A percentile compares a stretch with the other conserved stretches of the same genome.
Evolutionary conservation across 225 moss, liverwort and hornwort species (phyloP).

Genomic region (Bryoerythrophyllum caledonicum): DNA sequence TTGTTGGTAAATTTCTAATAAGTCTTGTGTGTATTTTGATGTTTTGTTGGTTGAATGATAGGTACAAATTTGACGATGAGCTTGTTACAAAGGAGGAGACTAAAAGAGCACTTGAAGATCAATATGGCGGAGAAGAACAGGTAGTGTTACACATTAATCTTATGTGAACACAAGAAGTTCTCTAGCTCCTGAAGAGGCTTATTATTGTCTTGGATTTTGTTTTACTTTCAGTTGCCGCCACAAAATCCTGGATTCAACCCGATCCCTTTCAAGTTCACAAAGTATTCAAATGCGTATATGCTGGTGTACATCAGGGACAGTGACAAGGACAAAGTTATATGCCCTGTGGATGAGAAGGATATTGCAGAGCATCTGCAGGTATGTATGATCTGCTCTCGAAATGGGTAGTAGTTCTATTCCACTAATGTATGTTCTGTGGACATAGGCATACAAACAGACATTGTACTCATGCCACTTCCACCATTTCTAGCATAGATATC

Average conservation of each 20-base stretch:
- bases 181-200: not conserved
- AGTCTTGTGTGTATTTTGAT: not conserved
- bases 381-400: not conserved
- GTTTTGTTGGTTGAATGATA: constrained; percentile 12
- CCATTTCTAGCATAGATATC: too few species aligned
- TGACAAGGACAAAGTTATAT: constrained; percentile 81
- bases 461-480: too few species aligned
- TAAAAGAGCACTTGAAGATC: constrained; percentile 76
- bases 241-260: constrained; percentile 78
- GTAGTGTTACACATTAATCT: constrained; percentile 16
- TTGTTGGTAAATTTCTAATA: not conserved
- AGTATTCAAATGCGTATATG: constrained; percentile 85
- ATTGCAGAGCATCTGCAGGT: constrained; percentile 88
- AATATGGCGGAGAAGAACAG: constrained; percentile 83
- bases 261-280: constrained; percentile 81
- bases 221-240: constrained; percentile 54
- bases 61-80: constrained; percentile 89
- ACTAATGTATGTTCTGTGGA: too few species aligned
- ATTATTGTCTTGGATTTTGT: not conserved
- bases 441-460: too few species aligned
- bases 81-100: constrained; percentile 80
- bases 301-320: constrained; percentile 79
- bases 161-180: not conserved
- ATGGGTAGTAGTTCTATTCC: too few species aligned
- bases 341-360: constrained; percentile 78